Base-by-base conservation (phyloP, 177 flowering plant genomes). In the Vitis hybrid region DNA sequence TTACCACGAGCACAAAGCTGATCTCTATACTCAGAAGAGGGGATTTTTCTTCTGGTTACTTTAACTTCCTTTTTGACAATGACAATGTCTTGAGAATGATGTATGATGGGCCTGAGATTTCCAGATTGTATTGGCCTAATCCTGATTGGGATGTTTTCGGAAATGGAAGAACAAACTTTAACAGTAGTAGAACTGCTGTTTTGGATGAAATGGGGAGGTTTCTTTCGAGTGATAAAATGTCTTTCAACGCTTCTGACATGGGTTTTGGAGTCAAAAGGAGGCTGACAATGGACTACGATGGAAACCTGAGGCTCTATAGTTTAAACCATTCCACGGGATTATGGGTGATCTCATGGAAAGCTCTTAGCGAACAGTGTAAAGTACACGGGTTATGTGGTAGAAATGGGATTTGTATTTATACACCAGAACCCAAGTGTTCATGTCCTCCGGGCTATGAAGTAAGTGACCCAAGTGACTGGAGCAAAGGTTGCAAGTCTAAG, bases 371-470 rank as follows among this genome's bases (percentile, higher is more conserved):
- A 12, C 69, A 50, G 12, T 87, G 95, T 69, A 65, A 29, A 1
- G 82, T 85, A 1, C 87, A 81, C 65, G 96, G 92, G 0, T n/a
- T 84, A 6, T 89, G 91, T 74, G 91, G 95, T 14, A 75, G 77
- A 55, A 80, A 84, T 68, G 87, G 86, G 21, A 69, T 90, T 13
- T 90, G 95, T 71, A 67, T 73, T 50, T 82, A 87, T 66, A 58
- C 73, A 1, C 89, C 85, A 1, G 18, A 70, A 1, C 81, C 83
- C 21, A 75, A 56, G 45, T 90, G 95, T 45, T 73, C 83, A 1
- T 87, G 91, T 51, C 85, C 84, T 14, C 78, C 81, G 2, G 88
- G 90, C 1, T 87, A 70, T 66, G 79, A 75, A 57, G 66, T 65
- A 51, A 70, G 49, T 7, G 83, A 87, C 52, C 80, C 79, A 1